Evolutionary conservation across 495 filamentous ascomycete genomes (phyloP), one percentile per base, ranked within the genome.

Genomic region (Penicillium flavigenum): DNA sequence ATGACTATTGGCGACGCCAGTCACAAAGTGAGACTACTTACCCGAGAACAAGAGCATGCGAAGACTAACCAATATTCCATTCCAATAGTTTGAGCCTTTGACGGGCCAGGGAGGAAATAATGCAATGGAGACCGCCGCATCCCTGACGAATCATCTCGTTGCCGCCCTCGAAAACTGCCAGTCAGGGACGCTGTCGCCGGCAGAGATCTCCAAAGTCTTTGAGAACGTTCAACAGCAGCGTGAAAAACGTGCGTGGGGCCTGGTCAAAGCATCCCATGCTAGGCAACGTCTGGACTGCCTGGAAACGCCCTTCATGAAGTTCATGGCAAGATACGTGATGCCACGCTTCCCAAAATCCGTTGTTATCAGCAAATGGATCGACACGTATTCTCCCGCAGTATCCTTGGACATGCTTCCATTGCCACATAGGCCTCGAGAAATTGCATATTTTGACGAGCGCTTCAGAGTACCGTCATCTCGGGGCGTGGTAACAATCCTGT

Each of bases 111-210:
- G 72, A 5, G 76, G 69, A 14, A 77, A 78, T 34, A 57, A 54
- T 41, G 73, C 72, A 12, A 72, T 79, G 11, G 75, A 79, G 61
- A 71, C 64, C n/a, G 66, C 72, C 0, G 72, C 75, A 0, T 64
- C 66, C 20, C 55, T 79, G 12, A 62, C 63, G 4, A 78, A 77
- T 45, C 44, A 60, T 29, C 57, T 68, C 16, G 47, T 63, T 10
- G n/a, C 54, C 3, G 36, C 57, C 3, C 38, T 63, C 5, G 16
- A 49, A 24, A 22, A 5, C 11, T 38, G 32, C 31, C 16, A 34
- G 11, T 51, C 45, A 4, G 26, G 22, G 2, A 29, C 34, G 0
- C 31, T 63, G 12, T 59, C 63, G 11, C 39, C 52, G 5, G 24
- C 26, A 11, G 59, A 65, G n/a, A 54, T 62, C 19, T n/a, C 27